These are phyloP conservation scores for Plasmodium vinckei DNA, from an alignment of 169 alveolate species.

Conservation along the genomic window DNA sequence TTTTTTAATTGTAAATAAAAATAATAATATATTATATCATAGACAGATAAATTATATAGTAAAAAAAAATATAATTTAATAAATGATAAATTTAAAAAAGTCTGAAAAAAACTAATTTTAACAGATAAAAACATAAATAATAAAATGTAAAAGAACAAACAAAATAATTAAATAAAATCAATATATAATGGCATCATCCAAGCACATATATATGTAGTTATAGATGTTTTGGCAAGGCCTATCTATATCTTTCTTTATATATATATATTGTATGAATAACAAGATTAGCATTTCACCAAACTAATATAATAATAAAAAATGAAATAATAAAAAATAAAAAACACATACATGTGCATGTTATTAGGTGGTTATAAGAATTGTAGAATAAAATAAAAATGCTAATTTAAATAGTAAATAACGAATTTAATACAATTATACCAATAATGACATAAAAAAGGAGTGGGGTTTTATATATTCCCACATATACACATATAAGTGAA, in stretches of 20 bases:
- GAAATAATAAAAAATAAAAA: no score
- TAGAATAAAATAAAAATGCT: no score
- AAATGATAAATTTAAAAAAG: slow-evolving; percentile 8
- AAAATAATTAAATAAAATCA: slow-evolving; percentile 28
- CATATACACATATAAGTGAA: background rate
- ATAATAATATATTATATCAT: slow-evolving; percentile 16
- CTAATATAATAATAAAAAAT: no score
- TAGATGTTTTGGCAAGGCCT: background rate
- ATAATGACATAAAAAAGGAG: no score
- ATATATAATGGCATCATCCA: background rate
- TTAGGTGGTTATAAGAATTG: no score
- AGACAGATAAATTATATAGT: slow-evolving; percentile 8
- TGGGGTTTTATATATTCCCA: background rate
- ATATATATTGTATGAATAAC: no score
- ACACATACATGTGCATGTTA: no score
- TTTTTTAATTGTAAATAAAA: slow-evolving; percentile 4
- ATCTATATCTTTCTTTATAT: no score
- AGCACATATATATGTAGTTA: slow-evolving; percentile 1
- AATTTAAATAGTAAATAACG: no score
- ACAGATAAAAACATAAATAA: slow-evolving; percentile 3
- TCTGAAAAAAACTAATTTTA: background rate
- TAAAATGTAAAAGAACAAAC: slow-evolving; percentile 8
- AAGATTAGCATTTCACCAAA: no score
- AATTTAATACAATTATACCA: no score
- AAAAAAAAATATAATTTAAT: background rate